phyloP scores from a whole-genome alignment of 2,329 filamentous ascomycete species.

The Trichoderma gracile region DNA sequence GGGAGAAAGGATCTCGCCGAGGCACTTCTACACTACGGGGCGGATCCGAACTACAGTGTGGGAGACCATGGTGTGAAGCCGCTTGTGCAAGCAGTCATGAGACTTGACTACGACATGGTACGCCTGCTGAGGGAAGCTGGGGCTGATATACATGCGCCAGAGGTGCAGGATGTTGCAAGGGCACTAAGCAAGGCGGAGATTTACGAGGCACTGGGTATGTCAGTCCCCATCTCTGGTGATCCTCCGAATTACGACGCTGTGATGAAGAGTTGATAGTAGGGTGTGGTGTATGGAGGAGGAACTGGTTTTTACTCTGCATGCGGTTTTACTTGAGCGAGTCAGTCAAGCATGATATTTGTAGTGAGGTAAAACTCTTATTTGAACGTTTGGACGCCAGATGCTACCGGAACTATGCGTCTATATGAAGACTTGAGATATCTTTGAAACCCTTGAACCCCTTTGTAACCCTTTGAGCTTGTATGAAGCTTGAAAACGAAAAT shows the following conservation, averaged over 20 bases:
- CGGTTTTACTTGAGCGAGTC: not conserved
- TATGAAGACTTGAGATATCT: not conserved
- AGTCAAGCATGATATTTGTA: not conserved
- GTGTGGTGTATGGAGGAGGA: not conserved
- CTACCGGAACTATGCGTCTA: constrained; percentile 21
- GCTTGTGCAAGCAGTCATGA: constrained; percentile 37
- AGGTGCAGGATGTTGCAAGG: constrained; percentile 33
- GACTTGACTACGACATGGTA: constrained; percentile 35
- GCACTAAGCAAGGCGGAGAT: constrained; percentile 34
- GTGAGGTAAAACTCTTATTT: not conserved
- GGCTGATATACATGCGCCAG: constrained; percentile 31
- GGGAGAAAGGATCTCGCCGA: constrained; percentile 31
- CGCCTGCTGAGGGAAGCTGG: constrained; percentile 35
- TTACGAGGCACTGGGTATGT: constrained; percentile 32
- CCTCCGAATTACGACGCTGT: constrained; percentile 1
- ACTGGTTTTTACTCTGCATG: not conserved
- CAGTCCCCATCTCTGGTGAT: not conserved
- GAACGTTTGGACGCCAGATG: not conserved
- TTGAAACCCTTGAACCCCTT: not conserved
- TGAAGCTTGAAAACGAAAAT: not conserved
- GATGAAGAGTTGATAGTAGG: not conserved
- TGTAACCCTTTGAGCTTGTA: no score
- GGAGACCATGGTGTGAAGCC: constrained; percentile 38
- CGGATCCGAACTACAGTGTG: constrained; percentile 35
- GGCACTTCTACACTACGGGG: constrained; percentile 38